A percentile compares a stretch with the other conserved stretches of the same genome.
Conservation (phyloP, 1,139 yeast genomes). For the Candida albicans region DNA sequence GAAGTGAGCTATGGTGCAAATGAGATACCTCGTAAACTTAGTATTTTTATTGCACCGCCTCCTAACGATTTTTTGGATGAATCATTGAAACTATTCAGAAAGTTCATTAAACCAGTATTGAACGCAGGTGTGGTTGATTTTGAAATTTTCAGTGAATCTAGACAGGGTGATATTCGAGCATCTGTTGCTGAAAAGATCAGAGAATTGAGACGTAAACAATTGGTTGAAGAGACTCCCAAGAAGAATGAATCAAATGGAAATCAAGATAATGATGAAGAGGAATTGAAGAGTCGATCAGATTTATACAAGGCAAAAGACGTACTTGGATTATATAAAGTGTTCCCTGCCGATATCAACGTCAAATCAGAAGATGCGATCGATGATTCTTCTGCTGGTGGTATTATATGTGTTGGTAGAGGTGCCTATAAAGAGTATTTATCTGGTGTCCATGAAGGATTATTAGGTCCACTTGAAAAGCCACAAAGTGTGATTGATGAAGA, state of each 20-base stretch:
- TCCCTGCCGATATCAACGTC: conserved; percentile 33
- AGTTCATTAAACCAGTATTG: conserved; percentile 82
- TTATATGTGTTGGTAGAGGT: conserved; percentile 91
- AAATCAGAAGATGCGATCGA: conserved; percentile 50
- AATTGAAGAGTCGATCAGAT: conserved; percentile 32
- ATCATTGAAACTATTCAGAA: conserved; percentile 70
- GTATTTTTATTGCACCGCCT: conserved; percentile 90
- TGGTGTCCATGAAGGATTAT: conserved; percentile 91
- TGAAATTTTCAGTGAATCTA: conserved; percentile 68
- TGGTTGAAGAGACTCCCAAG: conserved; percentile 7
- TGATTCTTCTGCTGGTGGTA: conserved; percentile 68
- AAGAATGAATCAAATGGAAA: conserved; percentile 4
- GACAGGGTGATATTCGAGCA: conserved; percentile 87
- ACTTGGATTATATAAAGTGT: conserved; percentile 54
- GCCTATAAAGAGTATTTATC: conserved; percentile 88
- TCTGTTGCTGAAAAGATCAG: conserved; percentile 83
- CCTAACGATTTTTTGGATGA: conserved; percentile 89
- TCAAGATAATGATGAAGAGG: conserved; percentile 16
- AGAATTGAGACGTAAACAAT: conserved; percentile 48
- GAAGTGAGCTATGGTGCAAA: conserved; percentile 34
- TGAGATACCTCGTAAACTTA: conserved; percentile 68
- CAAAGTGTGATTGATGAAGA: conserved; percentile 31
- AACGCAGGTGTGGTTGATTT: conserved; percentile 87
- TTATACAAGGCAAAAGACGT: conserved; percentile 55
- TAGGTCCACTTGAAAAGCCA: conserved; percentile 86